Conservation (phyloP, 2,329 filamentous ascomycete species). For the Trichoderma afroharzianum region DNA sequence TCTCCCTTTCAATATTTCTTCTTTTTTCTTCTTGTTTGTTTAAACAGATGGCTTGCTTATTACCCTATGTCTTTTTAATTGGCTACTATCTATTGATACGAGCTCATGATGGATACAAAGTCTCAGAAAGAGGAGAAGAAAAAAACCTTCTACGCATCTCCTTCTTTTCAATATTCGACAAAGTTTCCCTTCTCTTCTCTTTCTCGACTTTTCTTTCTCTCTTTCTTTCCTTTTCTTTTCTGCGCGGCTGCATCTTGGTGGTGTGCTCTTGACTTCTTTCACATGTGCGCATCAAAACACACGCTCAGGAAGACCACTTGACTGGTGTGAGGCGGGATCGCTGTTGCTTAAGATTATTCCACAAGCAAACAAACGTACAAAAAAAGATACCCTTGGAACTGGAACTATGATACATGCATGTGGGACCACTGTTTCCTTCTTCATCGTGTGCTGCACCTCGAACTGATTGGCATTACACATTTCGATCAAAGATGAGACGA, state of each 20-base stretch:
- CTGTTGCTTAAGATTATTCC: neutral
- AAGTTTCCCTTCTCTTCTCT: neutral
- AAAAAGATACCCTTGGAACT: neutral
- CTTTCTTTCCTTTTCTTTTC: neutral
- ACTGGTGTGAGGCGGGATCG: neutral
- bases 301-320: neutral
- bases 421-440: neutral
- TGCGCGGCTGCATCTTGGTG: neutral
- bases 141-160: neutral
- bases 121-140: neutral
- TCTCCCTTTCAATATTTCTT: neutral
- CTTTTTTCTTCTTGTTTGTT: neutral
- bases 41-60: neutral
- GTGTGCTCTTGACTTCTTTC: neutral
- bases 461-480: too few relatives aligned
- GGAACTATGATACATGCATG: neutral
- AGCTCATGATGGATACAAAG: neutral
- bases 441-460: neutral
- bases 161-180: neutral
- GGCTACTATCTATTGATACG: neutral
- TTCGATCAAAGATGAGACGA: neutral
- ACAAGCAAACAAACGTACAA: neutral
- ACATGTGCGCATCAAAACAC: neutral
- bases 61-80: neutral
- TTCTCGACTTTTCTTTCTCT: neutral